Base-by-base conservation (phyloP, 192 early-diverging fungal genomes). In the Fimicolochytrium jonesii region DNA sequence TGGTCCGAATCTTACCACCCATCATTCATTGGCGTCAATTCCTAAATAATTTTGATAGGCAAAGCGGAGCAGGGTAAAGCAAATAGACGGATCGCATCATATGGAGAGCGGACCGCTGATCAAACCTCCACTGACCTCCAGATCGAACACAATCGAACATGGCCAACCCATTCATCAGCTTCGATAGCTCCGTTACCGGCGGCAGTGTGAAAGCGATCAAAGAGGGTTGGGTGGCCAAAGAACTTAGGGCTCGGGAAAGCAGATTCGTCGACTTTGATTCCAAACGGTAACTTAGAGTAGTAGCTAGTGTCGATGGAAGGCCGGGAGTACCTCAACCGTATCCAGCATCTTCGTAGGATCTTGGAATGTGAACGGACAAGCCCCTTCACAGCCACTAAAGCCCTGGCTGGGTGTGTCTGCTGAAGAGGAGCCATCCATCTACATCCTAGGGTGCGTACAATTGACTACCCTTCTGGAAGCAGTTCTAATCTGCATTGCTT, bases 321-420 rank as follows among this genome's bases (percentile, higher is more conserved):
- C 22, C 46, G 6, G 22, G 10, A n/a, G n/a, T n/a, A n/a, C n/a
- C n/a, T n/a, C n/a, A 9, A 55, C 56, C 53, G 11, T 61, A 11
- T 22, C 4, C 20, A 72, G 72, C 26, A n/a, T 87, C 2, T 91
- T 94, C 70, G 77, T 86, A 0, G 92, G 92, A 1, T 91, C 93
- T 1, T 97, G 90, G 87, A 97, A 97, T 67, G 90, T 94, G 25
- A 91, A 93, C 65, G 92, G 90, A 7, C 76, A 78, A 25, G 58
- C 73, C 17, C 81, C 88, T 6, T 69, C 85, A 1, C 72, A 84
- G 18, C 69, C 74, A 9, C 56, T 95, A 25, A 49, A 71, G 4
- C 58, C 76, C 9, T 95, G 91, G 92, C 66, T 94, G 6, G 63
- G 70, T 9, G 42, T 67, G 20, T 57, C 70, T 7, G 70, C 56